These are phyloP conservation scores for Hypoxylon trugodes DNA, from an alignment of 495 filamentous ascomycete species.

Conservation along the genomic window DNA sequence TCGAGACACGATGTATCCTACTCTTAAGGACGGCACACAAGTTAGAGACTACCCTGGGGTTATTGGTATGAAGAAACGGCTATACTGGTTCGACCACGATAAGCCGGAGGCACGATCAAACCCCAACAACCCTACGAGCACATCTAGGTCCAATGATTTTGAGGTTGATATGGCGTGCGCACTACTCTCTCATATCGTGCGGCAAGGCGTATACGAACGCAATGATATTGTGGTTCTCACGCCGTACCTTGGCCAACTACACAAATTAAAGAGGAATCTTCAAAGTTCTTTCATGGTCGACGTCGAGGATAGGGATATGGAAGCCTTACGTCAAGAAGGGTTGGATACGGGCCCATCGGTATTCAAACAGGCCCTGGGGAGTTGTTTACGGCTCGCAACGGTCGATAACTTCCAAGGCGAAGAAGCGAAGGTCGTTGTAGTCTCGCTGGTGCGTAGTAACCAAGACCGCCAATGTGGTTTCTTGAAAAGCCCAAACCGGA, in stretches of 20 bases:
- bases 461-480: constrained; percentile 66
- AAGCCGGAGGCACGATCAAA: constrained; percentile 56
- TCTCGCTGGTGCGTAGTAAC: constrained; percentile 77
- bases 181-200: constrained; percentile 71
- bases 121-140: constrained; percentile 48
- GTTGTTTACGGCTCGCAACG: constrained; percentile 67
- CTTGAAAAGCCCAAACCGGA: constrained; percentile 70
- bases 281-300: constrained; percentile 60
- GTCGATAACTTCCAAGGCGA: constrained; percentile 81
- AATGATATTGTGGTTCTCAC: constrained; percentile 76
- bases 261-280: constrained; percentile 62
- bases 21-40: constrained; percentile 60
- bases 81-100: constrained; percentile 75
- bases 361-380: constrained; percentile 45
- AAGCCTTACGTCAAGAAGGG: constrained; percentile 61
- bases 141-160: constrained; percentile 66
- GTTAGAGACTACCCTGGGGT: constrained; percentile 65
- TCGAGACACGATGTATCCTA: constrained; percentile 65
- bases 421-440: constrained; percentile 73
- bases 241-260: constrained; percentile 73
- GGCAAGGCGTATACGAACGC: constrained; percentile 66
- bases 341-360: constrained; percentile 28
- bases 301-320: constrained; percentile 66
- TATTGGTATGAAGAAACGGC: constrained; percentile 64
- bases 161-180: constrained; percentile 69